Base-by-base conservation (phyloP, 1,139 yeast species). In the Candida dubliniensis region DNA sequence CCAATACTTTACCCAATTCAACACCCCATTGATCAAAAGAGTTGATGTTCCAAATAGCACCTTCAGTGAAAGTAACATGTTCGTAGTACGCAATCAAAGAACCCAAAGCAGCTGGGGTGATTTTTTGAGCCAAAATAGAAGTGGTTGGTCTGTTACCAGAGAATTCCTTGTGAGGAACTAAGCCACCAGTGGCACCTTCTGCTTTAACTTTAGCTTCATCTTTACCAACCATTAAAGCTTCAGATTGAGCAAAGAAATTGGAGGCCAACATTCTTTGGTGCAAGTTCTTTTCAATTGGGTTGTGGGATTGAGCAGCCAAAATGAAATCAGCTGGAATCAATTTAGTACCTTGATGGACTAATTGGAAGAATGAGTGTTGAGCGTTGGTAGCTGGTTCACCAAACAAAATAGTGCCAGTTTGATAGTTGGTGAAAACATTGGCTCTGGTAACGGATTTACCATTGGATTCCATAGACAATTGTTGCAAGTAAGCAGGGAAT, bases 11-110 rank as follows among this genome's bases (percentile, higher is more conserved):
- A 67, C 99, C 99, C 61, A 93, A 86, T 76, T 93, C 99, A 60
- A 93, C 99, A 71, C 99, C 99, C 96, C 98, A 93, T 79, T 93
- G 99, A 77, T 93, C 99, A 65, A 89, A 93, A 13, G 98, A 91
- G 82, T 93, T 93, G 76, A 93, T 91, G 81, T 95, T 93, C 99
- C 99, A 93, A 62, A 93, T 73, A 48, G 99, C 99, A 71, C 99
- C 99, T 74, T 93, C 99, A 49, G 91, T 91, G 72, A 93, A 93
- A 33, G 98, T 93, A 47, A 89, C 80, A 68, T 90, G 96, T 76
- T 93, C 99, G 75, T 93, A 93, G 81, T 93, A 93, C 43, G 96
- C 97, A 67, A 93, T 93, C 71, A 93, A 79, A 42, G 98, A 82
- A 71, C 99, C 99, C 58, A 93, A 80, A 45, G 96, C 72, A 43